phyloP scores from a whole-genome alignment of 2,329 filamentous ascomycete species.

The Penicillium corylophilum region DNA sequence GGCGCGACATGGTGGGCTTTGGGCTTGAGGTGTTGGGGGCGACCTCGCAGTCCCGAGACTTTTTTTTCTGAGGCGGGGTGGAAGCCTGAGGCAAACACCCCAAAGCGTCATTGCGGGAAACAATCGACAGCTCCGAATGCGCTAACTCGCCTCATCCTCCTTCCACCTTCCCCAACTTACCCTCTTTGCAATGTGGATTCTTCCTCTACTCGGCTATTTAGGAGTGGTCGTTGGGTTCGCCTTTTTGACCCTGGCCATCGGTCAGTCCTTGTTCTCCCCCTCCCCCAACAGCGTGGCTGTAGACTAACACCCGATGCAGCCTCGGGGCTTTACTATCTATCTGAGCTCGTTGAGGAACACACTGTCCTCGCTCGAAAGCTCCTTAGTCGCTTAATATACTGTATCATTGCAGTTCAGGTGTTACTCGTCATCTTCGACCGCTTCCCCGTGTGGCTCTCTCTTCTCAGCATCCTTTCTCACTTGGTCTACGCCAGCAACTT shows the following conservation, averaged over 20 bases:
- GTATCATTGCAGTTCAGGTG: slow-evolving; percentile 70
- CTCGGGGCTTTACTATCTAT: slow-evolving; percentile 97
- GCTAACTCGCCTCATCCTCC: not conserved
- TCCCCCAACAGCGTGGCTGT: not conserved
- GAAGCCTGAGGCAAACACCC: slow-evolving; percentile 13
- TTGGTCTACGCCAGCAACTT: slow-evolving; percentile 87
- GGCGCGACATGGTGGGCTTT: slow-evolving; percentile 77
- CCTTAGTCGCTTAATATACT: slow-evolving; percentile 82
- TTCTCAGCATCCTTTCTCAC: slow-evolving; percentile 77
- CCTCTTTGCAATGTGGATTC: slow-evolving; percentile 76
- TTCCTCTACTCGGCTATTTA: slow-evolving; percentile 85
- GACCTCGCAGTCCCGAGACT: slow-evolving; percentile 3
- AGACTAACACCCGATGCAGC: slow-evolving; percentile 53
- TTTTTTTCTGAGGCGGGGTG: slow-evolving; percentile 15
- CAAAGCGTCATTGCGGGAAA: slow-evolving; percentile 5
- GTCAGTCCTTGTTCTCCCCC: slow-evolving; percentile 46
- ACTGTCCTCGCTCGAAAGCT: slow-evolving; percentile 87
- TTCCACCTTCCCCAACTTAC: not conserved
- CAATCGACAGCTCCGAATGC: not conserved
- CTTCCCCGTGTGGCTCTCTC: slow-evolving; percentile 74
- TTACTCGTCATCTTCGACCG: slow-evolving; percentile 77
- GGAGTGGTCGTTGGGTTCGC: slow-evolving; percentile 86
- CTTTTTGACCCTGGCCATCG: slow-evolving; percentile 92
- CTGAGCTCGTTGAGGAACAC: slow-evolving; percentile 96
- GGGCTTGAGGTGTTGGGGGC: not conserved